Evolutionary conservation across 1,284 basidiomycete species (phyloP).

Genomic region (Megacollybia platyphylla): DNA sequence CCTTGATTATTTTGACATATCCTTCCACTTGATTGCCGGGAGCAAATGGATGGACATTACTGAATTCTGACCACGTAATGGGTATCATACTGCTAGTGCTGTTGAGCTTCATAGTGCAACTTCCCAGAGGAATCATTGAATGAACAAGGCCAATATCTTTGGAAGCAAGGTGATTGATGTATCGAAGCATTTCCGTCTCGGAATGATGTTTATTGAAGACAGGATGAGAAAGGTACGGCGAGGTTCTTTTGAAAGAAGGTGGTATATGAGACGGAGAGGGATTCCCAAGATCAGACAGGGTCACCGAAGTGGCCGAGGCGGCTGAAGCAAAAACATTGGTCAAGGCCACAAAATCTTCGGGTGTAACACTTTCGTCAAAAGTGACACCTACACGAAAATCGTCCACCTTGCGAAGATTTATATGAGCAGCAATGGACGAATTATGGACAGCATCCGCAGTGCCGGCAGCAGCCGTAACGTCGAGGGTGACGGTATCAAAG

Average conservation of each 20-base stretch:
- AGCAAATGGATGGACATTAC: constrained; percentile 85
- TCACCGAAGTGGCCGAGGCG: constrained; percentile 26
- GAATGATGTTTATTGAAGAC: constrained; percentile 95
- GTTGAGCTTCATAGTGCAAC: constrained; percentile 96
- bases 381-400: constrained; percentile 76
- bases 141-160: constrained; percentile 95
- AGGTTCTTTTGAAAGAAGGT: constrained; percentile 51
- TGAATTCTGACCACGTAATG: constrained; percentile 88
- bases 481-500: constrained; percentile 93
- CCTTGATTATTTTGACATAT: constrained; percentile 76
- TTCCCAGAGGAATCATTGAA: constrained; percentile 95
- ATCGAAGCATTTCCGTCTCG: constrained; percentile 96
- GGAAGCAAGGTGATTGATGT: constrained; percentile 86
- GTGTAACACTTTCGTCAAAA: constrained; percentile 83
- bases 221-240: constrained; percentile 71
- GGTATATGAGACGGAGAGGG: constrained; percentile 35
- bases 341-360: constrained; percentile 64
- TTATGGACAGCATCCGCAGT: constrained; percentile 61
- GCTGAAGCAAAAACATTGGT: constrained; percentile 74
- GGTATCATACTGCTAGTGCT: constrained; percentile 96
- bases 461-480: constrained; percentile 50
- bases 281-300: constrained; percentile 28
- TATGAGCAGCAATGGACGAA: constrained; percentile 49
- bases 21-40: constrained; percentile 86
- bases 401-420: constrained; percentile 83